phyloP scores from a whole-genome alignment of 371 early-diverging fungal genomes.

The Coemansia sp. region DNA sequence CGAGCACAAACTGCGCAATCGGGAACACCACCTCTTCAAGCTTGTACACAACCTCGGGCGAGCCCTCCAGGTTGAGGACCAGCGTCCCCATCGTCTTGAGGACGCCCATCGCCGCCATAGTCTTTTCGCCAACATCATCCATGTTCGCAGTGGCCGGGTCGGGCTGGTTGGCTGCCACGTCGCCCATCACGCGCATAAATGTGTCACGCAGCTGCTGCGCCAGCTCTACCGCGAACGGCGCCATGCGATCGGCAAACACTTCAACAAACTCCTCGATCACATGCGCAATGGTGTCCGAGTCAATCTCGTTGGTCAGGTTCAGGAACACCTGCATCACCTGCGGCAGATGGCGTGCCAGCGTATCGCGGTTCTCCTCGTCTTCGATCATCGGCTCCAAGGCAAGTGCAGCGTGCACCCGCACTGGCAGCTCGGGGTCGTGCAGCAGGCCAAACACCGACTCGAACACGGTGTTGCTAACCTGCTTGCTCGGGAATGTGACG shows the following conservation, averaged over 20 bases:
- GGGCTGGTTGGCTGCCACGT: slow-evolving; percentile 49
- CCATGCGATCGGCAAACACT: slow-evolving; percentile 81
- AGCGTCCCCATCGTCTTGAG: slow-evolving; percentile 87
- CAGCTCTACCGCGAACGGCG: slow-evolving; percentile 87
- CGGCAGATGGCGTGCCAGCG: slow-evolving; percentile 72
- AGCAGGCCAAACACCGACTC: slow-evolving; percentile 66
- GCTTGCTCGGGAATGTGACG: slow-evolving; percentile 51
- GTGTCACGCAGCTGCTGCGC: slow-evolving; percentile 79
- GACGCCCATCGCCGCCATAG: slow-evolving; percentile 86
- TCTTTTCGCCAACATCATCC: slow-evolving; percentile 77
- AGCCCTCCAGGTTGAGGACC: slow-evolving; percentile 67
- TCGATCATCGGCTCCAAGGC: slow-evolving; percentile 75
- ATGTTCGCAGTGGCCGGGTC: slow-evolving; percentile 53
- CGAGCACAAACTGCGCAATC: slow-evolving; percentile 68
- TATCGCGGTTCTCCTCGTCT: slow-evolving; percentile 68
- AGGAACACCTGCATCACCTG: slow-evolving; percentile 83
- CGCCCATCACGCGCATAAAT: slow-evolving; percentile 74
- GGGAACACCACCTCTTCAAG: slow-evolving; percentile 75
- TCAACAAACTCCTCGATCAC: slow-evolving; percentile 88
- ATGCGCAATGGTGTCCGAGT: slow-evolving; percentile 81
- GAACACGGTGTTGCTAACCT: slow-evolving; percentile 60
- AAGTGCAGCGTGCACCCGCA: slow-evolving; percentile 79
- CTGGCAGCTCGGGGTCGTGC: slow-evolving; percentile 77
- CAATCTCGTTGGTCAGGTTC: slow-evolving; percentile 81
- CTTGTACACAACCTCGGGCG: slow-evolving; percentile 63